Percentiles rank a stretch among this genome's conserved stretches.
These are phyloP conservation scores for Mycosphaerella arachidis DNA, from an alignment of 2,329 filamentous ascomycete genomes.

Conservation along the genomic window DNA sequence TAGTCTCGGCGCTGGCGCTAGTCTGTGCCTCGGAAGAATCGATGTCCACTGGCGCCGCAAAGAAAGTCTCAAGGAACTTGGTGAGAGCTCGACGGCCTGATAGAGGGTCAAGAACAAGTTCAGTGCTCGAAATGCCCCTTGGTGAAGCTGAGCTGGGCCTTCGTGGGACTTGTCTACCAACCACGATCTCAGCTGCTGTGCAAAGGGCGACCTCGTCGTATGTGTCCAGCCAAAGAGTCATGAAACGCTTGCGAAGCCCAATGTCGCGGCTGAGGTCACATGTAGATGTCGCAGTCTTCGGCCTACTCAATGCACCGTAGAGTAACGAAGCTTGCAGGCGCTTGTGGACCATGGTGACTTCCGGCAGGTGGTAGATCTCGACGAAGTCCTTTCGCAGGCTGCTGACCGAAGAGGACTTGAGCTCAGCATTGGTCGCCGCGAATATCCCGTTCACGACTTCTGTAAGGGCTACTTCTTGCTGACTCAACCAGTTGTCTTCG, in stretches of 20 bases:
- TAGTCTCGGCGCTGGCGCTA: constrained; percentile 2
- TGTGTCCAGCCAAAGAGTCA: constrained; percentile 54
- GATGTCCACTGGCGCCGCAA: constrained; percentile 57
- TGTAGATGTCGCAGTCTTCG: constrained; percentile 47
- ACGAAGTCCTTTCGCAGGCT: constrained; percentile 41
- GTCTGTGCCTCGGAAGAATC: constrained; percentile 18
- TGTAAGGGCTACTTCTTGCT: constrained; percentile 58
- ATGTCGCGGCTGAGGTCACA: constrained; percentile 52
- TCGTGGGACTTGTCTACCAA: constrained; percentile 45
- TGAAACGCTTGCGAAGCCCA: constrained; percentile 53
- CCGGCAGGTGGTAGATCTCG: constrained; percentile 49
- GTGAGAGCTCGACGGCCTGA: constrained; percentile 21
- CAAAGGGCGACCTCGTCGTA: constrained; percentile 52
- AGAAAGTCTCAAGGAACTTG: constrained; percentile 52
- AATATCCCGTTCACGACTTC: constrained; percentile 58
- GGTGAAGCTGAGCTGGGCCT: background rate
- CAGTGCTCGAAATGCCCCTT: background rate
- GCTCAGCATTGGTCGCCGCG: constrained; percentile 24
- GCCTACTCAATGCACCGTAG: constrained; percentile 54
- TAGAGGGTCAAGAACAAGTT: constrained; percentile 23
- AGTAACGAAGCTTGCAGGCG: constrained; percentile 55
- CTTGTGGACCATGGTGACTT: constrained; percentile 51
- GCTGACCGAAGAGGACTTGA: background rate
- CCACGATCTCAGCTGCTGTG: constrained; percentile 54
- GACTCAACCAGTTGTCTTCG: constrained; percentile 58